Evolutionary conservation across 148 eudicot species (phyloP), one percentile per base, ranked within the genome.

Genomic region (Persicaria tinctoria): DNA sequence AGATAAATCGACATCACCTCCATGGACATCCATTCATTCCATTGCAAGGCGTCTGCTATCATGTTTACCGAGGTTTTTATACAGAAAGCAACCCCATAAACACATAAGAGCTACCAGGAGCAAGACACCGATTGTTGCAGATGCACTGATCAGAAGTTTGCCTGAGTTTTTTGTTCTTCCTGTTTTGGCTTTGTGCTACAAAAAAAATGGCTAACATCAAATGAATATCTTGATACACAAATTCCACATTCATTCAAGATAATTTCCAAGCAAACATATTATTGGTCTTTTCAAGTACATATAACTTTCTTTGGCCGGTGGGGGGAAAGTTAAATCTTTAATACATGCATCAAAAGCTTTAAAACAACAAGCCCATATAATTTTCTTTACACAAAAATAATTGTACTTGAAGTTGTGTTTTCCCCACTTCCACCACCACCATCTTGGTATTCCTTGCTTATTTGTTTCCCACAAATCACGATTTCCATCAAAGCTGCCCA

Each of bases 81-180:
- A 95, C 78, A 95, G 82, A 81, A 86, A 90, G 82, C 98, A 92
- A 17, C 98, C 98, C 98, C 98, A 95, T 78, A 90, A 95, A 80
- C 98, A 95, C 98, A 95, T 95, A 38, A 95, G 87, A 62, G 98
- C 98, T 73, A 95, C 97, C 60, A 95, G 84, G 78, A 95, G 92
- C 76, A 92, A 84, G 45, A 93, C 98, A 75, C 98, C 98, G 53
- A 95, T 92, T 54, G 98, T 92, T 75, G 98, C 98, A 46, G 91
- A 86, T 66, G 98, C 90, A 82, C 98, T 95, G 60, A 90, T 82
- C 82, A 95, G 85, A 79, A 92, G 87, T 81, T 89, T 80, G 8
- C 96, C 97, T 1, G 98, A 87, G 79, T 20, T 85, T 77, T 70
- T 87, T 92, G 82, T 87, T 91, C 84, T 76, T 85, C 72, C 77